Base-by-base conservation (phyloP, 768 basidiomycete genomes). In the Candolleomyces efflorescens region DNA sequence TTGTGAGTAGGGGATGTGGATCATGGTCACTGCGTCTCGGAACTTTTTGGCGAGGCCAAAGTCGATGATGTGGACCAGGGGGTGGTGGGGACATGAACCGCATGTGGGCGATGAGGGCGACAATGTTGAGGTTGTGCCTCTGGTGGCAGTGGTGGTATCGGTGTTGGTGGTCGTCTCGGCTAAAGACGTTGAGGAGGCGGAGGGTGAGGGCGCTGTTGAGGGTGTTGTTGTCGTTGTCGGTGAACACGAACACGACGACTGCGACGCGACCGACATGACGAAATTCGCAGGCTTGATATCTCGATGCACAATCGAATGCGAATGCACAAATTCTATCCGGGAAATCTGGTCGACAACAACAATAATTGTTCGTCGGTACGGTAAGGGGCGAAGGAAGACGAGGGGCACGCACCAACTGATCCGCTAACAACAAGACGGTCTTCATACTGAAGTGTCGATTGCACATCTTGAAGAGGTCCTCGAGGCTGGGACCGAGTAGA, bases 251-350 rank as follows among this genome's bases (percentile, higher is more conserved):
- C 58, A 81, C 67, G 24, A 76, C 75, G 62, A 73, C 75, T 37
- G 74, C 76, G 68, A 70, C 86, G 61, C 93, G 92, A 59, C 43
- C 9, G 58, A 59, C 92, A 98, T 98, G 60, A 99, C 88, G 69
- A 99, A 99, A 75, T 99, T 98, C 66, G 96, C 96, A 38, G 96
- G 96, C 71, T 98, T 99, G 73, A 99, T 90, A 69, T 98, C 96
- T 63, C 96, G 90, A 71, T 98, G 96, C 43, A 97, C 86, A 64
- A 96, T 89, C 66, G 92, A 91, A 67, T 92, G 89, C 1, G 90
- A 92, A 74, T 99, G 96, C 63, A 98, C 94, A 71, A 94, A 98
- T 71, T 97, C 92, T 67, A 98, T 88, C 49, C 96, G 93, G 7
- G 93, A 92, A 71, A 97, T 87, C 94, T 95, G 20, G 20, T n/a